Evolutionary conservation across 257 asterid genomes (phyloP).

Genomic region (Rehmannia glutinosa): DNA sequence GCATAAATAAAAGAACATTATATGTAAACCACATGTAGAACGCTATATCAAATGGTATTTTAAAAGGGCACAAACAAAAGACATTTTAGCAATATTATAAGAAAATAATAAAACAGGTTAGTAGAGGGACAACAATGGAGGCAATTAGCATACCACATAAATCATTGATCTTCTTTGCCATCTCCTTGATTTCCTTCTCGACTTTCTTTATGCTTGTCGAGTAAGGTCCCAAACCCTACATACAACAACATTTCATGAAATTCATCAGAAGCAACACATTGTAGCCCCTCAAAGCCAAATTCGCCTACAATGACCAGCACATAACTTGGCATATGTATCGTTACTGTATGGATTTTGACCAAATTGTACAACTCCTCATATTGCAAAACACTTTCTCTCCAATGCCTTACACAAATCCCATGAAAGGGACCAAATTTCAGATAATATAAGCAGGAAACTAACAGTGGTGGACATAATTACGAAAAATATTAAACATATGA

Average conservation of each 20-base stretch:
- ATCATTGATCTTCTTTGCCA: constrained; percentile 82
- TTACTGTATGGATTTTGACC: background rate
- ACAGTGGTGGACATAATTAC: too few species aligned
- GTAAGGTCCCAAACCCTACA: constrained; percentile 81
- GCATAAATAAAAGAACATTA: background rate
- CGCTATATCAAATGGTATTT: background rate
- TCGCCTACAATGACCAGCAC: background rate
- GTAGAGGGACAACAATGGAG: background rate
- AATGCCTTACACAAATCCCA: too few species aligned
- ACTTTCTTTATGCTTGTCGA: constrained; percentile 66
- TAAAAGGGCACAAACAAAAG: background rate
- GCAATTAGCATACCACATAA: constrained; percentile 51
- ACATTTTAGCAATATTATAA: background rate
- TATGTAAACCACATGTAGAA: too few species aligned
- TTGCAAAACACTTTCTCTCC: too few species aligned
- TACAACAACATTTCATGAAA: constrained; percentile 16
- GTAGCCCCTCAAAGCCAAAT: background rate
- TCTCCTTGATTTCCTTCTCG: constrained; percentile 79
- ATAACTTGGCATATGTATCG: background rate
- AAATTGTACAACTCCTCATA: too few species aligned
- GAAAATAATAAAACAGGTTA: background rate
- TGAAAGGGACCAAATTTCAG: too few species aligned
- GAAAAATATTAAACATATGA: background rate
- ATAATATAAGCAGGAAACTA: too few species aligned
- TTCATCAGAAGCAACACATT: constrained; percentile 7